Percentiles rank a stretch among this genome's conserved stretches.
Conservation (phyloP, 2,329 filamentous ascomycete species). For the Verticillium albo-atrum region DNA sequence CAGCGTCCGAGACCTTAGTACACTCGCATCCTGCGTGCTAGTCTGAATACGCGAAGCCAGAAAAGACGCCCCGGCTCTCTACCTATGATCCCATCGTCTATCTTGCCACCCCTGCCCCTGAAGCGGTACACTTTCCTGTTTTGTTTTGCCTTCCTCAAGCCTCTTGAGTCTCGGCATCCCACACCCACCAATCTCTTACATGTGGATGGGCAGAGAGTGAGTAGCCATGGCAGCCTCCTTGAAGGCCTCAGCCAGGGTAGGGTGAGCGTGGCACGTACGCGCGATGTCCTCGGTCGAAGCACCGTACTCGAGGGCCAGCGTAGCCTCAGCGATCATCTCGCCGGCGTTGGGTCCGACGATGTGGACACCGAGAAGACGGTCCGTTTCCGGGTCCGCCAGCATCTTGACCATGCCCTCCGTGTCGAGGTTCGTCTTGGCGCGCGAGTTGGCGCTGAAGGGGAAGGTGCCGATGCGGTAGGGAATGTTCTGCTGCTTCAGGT, state of each 20-base stretch:
- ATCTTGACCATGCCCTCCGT: slow-evolving; percentile 97
- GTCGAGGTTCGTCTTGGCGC: slow-evolving; percentile 98
- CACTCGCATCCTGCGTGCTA: background rate
- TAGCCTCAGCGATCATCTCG: slow-evolving; percentile 99
- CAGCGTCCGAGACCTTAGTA: background rate
- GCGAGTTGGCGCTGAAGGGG: slow-evolving; percentile 96
- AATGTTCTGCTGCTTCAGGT: slow-evolving; percentile 83
- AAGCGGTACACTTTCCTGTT: background rate
- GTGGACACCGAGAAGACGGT: slow-evolving; percentile 91
- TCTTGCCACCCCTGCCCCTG: background rate
- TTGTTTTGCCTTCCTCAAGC: background rate
- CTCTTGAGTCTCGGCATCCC: background rate
- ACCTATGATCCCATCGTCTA: slow-evolving; percentile 1
- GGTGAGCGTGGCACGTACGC: slow-evolving; percentile 93
- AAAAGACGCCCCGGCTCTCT: background rate
- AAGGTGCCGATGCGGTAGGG: slow-evolving; percentile 93
- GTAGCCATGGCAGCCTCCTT: slow-evolving; percentile 99
- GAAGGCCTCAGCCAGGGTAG: slow-evolving; percentile 93
- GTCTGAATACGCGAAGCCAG: background rate
- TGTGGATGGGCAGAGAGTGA: slow-evolving; percentile 93
- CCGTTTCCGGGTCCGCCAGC: slow-evolving; percentile 91
- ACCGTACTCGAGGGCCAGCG: slow-evolving; percentile 92
- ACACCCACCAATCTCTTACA: slow-evolving; percentile 45
- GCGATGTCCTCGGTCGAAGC: slow-evolving; percentile 93
- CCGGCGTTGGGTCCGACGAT: slow-evolving; percentile 94